Evolutionary conservation across 352 stramenopile species (phyloP), one percentile per base, ranked within the genome.

Genomic region (Phytophthora colocasiae): DNA sequence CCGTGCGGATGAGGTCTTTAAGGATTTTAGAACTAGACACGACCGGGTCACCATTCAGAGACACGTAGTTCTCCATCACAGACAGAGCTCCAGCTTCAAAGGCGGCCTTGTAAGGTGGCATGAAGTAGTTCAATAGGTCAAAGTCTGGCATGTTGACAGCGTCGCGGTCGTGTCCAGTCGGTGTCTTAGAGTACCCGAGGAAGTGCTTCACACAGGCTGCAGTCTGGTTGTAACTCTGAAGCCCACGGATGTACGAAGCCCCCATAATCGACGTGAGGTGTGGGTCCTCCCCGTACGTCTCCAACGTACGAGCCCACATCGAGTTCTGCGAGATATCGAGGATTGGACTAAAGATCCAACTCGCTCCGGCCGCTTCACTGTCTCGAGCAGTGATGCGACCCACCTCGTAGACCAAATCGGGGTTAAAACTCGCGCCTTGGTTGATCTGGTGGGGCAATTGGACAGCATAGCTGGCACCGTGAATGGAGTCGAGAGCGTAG

Each of bases 241-340:
- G 73, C 9, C 91, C 90, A 7, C 73, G 55, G 32, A 96, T 69
- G 50, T 90, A 77, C 4, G 74, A 63, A 24, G 66, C 58, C 0
- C 73, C 89, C 77, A 97, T 86, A n/a, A 81, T 62, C 0, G 84
- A 82, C 1, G 85, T 84, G 7, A 96, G 26, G 27, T 87, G 67
- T 1, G 88, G 86, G 59, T 97, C 91, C 77, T 97, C 89, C 5
- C 93, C 90, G 78, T 97, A 98, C 9, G 91, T 97, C 72, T 98
- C 93, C 46, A 86, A 97, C 0, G 93, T 88, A 3, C 92, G 74
- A 14, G 81, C 67, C 91, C 92, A 97, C 34, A 90, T 67, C 7
- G 88, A 81, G 54, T 97, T 89, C 36, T 89, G 81, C 0, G 81
- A 80, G 38, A 98, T 70, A 43, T 89, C 82, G 7, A 87, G 65